phyloP scores from a whole-genome alignment of 371 early-diverging fungal genomes.

The Mortierella sp. region DNA sequence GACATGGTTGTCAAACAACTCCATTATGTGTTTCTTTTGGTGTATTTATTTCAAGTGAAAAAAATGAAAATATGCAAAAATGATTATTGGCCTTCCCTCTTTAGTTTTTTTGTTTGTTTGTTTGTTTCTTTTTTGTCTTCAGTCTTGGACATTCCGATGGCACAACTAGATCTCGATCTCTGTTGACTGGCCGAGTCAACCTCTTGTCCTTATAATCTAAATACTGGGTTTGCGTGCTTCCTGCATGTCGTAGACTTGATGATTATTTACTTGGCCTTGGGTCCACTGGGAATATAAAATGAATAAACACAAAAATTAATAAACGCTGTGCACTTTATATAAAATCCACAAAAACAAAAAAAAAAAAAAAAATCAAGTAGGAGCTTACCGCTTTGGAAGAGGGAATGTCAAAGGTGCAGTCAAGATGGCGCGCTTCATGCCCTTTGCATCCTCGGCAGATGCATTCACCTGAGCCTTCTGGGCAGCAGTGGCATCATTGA shows the following conservation, averaged over 20 bases:
- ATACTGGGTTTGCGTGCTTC: not conserved
- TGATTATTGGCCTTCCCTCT: not conserved
- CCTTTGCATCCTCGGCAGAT: slow-evolving; percentile 27
- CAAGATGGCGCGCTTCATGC: slow-evolving; percentile 59
- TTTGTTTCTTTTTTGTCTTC: too few relatives aligned
- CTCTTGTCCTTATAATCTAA: not conserved
- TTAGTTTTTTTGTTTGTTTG: too few relatives aligned
- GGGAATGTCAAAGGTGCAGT: slow-evolving; percentile 66
- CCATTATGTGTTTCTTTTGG: too few relatives aligned
- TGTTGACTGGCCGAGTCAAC: too few relatives aligned
- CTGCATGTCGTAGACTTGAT: not conserved
- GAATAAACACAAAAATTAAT: too few relatives aligned
- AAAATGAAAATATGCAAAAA: not conserved
- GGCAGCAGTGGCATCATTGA: slow-evolving; percentile 58
- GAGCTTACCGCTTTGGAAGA: slow-evolving; percentile 53
- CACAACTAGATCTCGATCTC: too few relatives aligned
- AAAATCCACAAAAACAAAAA: not conserved
- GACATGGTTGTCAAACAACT: too few relatives aligned
- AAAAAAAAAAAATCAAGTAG: not conserved
- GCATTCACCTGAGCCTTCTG: slow-evolving; percentile 33
- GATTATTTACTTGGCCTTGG: not conserved
- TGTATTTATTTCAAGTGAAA: too few relatives aligned
- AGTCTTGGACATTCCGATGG: too few relatives aligned
- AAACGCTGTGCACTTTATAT: not conserved
- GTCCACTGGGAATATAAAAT: not conserved